phyloP scores from a whole-genome alignment of 768 basidiomycete species.

The Piloderma croceum region DNA sequence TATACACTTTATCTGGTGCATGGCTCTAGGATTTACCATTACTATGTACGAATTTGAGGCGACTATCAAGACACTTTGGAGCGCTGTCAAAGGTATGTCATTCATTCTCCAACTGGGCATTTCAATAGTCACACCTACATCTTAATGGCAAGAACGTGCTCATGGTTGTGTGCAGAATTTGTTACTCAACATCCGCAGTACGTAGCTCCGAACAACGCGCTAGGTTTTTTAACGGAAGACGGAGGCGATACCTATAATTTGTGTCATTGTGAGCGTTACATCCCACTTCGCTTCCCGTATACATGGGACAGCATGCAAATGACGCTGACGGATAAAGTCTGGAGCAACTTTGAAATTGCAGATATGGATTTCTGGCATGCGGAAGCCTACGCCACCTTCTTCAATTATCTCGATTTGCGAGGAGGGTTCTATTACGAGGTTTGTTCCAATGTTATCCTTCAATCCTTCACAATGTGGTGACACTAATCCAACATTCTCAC shows the following conservation, averaged over 20 bases:
- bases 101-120: too few relatives aligned
- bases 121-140: too few relatives aligned
- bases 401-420: constrained; percentile 53
- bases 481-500: too few relatives aligned
- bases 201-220: constrained; percentile 52
- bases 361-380: constrained; percentile 63
- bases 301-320: not conserved
- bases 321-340: constrained; percentile 41
- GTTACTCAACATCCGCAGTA: constrained; percentile 49
- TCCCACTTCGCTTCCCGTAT: constrained; percentile 7
- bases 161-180: constrained; percentile 41
- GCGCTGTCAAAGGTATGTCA: constrained; percentile 52
- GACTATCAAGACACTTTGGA: constrained; percentile 75
- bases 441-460: too few relatives aligned
- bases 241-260: constrained; percentile 63
- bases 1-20: too few relatives aligned
- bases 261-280: constrained; percentile 79
- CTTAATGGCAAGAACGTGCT: not conserved
- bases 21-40: constrained; percentile 34
- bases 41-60: constrained; percentile 69
- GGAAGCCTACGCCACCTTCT: constrained; percentile 59
- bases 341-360: constrained; percentile 73
- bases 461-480: too few relatives aligned
- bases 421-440: constrained; percentile 76
- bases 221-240: constrained; percentile 47